These are phyloP conservation scores for Capsicum chinense DNA, from an alignment of 257 asterid species.

Conservation along the genomic window DNA sequence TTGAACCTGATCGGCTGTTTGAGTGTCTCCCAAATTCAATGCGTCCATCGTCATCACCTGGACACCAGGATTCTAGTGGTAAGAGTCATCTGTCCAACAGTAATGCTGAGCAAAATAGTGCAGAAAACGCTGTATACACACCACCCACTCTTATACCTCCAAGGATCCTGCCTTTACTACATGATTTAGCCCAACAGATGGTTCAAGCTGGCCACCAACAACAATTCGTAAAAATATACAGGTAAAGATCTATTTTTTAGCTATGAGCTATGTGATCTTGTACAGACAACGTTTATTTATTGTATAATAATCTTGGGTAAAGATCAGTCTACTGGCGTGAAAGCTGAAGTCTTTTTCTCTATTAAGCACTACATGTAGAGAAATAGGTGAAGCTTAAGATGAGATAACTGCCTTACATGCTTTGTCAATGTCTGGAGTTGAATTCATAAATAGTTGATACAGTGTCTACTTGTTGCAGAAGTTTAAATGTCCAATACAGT, in stretches of 20 bases:
- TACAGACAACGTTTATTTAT: not conserved
- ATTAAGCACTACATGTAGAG: not conserved
- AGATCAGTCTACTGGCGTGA: not conserved
- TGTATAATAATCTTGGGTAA: not conserved
- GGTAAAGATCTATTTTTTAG: constrained; percentile 45
- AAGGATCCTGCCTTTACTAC: constrained; percentile 89
- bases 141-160: constrained; percentile 94
- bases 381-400: constrained; percentile 24
- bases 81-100: constrained; percentile 65
- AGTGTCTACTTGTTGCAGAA: not conserved
- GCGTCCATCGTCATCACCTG: constrained; percentile 93
- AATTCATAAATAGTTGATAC: not conserved
- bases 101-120: constrained; percentile 62
- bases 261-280: constrained; percentile 6
- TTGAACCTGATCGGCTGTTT: constrained; percentile 97
- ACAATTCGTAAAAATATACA: constrained; percentile 81
- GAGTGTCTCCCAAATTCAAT: constrained; percentile 98
- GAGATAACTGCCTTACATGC: constrained; percentile 1
- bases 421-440: constrained; percentile 21
- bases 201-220: constrained; percentile 87
- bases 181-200: constrained; percentile 94
- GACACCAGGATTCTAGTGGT: constrained; percentile 57
- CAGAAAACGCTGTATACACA: constrained; percentile 71
- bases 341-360: not conserved
- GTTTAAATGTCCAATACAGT: not conserved